phyloP scores from a whole-genome alignment of 2,329 filamentous ascomycete species.

The Geosmithia morbida region DNA sequence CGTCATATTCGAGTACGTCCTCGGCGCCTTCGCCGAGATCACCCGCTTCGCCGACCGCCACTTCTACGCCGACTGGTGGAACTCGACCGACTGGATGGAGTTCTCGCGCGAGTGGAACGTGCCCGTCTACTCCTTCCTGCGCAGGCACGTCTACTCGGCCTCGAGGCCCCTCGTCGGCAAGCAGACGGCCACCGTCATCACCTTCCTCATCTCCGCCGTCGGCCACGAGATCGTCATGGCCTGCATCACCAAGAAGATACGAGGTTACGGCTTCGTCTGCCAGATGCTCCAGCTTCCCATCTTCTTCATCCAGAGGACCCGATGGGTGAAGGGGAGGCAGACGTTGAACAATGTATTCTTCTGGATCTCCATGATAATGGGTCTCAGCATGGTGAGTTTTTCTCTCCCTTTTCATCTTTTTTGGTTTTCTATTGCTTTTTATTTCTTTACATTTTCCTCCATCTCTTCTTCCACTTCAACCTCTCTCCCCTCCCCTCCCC shows the following conservation, averaged over 20 bases:
- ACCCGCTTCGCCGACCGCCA: conserved; percentile 86
- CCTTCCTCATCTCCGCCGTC: conserved; percentile 78
- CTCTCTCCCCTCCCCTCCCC: neutral
- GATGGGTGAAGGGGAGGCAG: conserved; percentile 57
- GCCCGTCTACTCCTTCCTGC: conserved; percentile 92
- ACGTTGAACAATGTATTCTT: conserved; percentile 83
- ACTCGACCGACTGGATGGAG: conserved; percentile 80
- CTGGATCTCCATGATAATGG: conserved; percentile 84
- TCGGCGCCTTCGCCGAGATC: conserved; percentile 89
- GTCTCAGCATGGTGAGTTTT: conserved; percentile 57
- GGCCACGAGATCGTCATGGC: conserved; percentile 95
- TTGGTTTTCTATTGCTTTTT: no score
- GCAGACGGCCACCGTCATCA: conserved; percentile 68
- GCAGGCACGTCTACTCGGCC: conserved; percentile 84
- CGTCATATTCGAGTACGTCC: conserved; percentile 93
- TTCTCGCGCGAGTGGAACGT: conserved; percentile 96
- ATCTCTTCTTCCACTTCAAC: no score
- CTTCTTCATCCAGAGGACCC: conserved; percentile 75
- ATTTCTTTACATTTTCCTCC: neutral
- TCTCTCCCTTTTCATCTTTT: neutral
- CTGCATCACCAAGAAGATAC: conserved; percentile 91
- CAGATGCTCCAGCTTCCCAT: conserved; percentile 98
- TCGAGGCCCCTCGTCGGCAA: conserved; percentile 64
- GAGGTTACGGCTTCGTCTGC: conserved; percentile 84
- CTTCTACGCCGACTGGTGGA: conserved; percentile 76